Conservation (phyloP, 495 filamentous ascomycete species). For the Penicillium crystallinum region DNA sequence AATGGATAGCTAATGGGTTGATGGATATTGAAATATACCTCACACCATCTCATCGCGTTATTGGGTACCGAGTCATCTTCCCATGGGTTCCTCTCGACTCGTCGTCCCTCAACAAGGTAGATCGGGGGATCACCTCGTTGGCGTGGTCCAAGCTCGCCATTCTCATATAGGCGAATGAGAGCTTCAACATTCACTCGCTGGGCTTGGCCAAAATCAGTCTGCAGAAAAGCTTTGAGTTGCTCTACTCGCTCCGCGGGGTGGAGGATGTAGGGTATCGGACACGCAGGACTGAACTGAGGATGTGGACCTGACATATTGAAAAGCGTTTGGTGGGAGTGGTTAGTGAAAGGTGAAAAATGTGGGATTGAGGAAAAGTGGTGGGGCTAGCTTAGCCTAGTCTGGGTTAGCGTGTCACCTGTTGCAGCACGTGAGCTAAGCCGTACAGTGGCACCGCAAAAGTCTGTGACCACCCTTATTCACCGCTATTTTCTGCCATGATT, state of each 20-base stretch:
- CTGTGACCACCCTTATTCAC: too few species aligned
- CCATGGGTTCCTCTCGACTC: neutral
- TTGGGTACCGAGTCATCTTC: neutral
- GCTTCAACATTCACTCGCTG: neutral
- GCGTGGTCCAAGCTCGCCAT: constrained; percentile 1
- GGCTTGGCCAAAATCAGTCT: neutral
- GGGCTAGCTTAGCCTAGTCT: neutral
- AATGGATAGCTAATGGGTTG: neutral
- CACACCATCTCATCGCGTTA: neutral
- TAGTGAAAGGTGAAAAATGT: neutral
- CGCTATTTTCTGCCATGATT: too few species aligned
- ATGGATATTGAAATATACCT: neutral
- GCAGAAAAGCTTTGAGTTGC: neutral
- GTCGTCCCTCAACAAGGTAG: neutral
- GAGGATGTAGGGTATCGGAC: neutral
- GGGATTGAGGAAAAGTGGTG: neutral
- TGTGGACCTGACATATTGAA: neutral
- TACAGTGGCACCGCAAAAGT: too few species aligned
- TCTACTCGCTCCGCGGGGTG: neutral
- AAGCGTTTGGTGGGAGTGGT: neutral
- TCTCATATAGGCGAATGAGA: neutral
- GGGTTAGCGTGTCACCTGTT: too few species aligned
- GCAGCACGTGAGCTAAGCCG: too few species aligned
- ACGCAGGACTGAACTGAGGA: constrained; percentile 4
- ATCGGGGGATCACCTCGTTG: neutral